Conservation (phyloP, 2,329 filamentous ascomycete species). For the Monosporascus cannonballus region DNA sequence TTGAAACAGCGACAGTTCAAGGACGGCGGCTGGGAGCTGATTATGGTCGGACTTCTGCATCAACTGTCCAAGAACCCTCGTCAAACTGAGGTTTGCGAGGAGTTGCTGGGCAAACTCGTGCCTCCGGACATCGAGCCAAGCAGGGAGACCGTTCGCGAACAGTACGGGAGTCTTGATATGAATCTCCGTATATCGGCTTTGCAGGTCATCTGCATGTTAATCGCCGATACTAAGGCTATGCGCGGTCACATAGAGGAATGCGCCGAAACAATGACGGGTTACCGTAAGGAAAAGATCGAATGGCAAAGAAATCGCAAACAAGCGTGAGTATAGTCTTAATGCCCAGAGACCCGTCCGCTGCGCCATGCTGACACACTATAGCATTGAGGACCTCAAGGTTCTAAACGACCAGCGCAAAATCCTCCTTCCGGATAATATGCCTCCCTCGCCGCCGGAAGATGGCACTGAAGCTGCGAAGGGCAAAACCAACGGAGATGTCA, state of each 20-base stretch:
- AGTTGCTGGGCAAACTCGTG: conserved; percentile 73
- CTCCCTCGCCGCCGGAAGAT: conserved; percentile 49
- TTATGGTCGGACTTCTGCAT: conserved; percentile 79
- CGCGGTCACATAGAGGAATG: conserved; percentile 88
- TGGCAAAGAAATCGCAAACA: conserved; percentile 73
- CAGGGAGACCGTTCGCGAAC: conserved; percentile 62
- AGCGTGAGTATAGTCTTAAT: conserved; percentile 40
- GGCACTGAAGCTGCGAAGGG: conserved; percentile 31
- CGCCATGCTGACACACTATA: conserved; percentile 31
- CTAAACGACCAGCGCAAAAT: conserved; percentile 70
- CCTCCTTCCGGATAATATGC: conserved; percentile 65
- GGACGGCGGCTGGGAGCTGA: conserved; percentile 85
- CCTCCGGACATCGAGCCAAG: conserved; percentile 71
- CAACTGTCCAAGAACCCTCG: conserved; percentile 74
- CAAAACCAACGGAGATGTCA: conserved; percentile 50
- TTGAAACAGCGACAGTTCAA: conserved; percentile 78
- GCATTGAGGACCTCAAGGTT: conserved; percentile 63
- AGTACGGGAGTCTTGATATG: conserved; percentile 72
- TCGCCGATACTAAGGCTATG: conserved; percentile 78
- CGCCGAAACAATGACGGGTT: conserved; percentile 87
- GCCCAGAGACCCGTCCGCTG: neutral
- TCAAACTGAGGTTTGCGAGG: conserved; percentile 66
- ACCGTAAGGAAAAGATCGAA: conserved; percentile 93
- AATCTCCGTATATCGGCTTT: conserved; percentile 76
- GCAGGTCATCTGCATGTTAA: conserved; percentile 81